These are phyloP conservation scores for Pseudonitzschia pungens DNA, from an alignment of 108 stramenopile species.

Conservation along the genomic window DNA sequence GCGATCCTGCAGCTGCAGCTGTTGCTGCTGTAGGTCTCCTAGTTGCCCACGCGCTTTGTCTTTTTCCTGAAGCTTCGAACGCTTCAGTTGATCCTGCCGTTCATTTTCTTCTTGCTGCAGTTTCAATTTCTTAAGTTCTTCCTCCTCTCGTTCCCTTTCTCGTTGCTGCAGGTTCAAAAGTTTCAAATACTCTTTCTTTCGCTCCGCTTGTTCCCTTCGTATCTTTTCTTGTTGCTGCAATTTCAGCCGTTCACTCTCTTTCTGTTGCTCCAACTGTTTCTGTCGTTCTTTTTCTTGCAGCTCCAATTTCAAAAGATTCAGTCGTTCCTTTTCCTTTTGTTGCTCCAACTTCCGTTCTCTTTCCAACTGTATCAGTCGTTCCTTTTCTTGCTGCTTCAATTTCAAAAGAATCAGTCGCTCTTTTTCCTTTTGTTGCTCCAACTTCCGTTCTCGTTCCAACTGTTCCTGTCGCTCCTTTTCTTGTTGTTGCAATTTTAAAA, in stretches of 20 bases:
- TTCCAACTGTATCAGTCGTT: not conserved
- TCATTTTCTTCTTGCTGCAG: not conserved
- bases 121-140: not conserved
- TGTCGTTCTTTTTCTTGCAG: not conserved
- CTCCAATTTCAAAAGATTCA: not conserved
- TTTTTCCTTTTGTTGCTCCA: not conserved
- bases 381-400: not conserved
- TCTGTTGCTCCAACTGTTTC: not conserved
- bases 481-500: not conserved
- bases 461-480: not conserved
- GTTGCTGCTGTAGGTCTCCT: too few species aligned
- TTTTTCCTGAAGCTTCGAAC: not conserved
- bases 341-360: not conserved
- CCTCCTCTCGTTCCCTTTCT: not conserved
- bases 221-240: too few species aligned
- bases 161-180: too few species aligned
- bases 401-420: not conserved
- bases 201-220: not conserved
- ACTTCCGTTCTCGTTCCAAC: not conserved
- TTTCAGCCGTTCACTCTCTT: not conserved
- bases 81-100: not conserved
- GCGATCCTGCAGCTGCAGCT: too few species aligned
- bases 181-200: not conserved
- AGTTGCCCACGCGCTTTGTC: not conserved
- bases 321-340: not conserved